Evolutionary conservation across 2,329 filamentous ascomycete genomes (phyloP).

Genomic region (Myriosclerotinia scirpicola): DNA sequence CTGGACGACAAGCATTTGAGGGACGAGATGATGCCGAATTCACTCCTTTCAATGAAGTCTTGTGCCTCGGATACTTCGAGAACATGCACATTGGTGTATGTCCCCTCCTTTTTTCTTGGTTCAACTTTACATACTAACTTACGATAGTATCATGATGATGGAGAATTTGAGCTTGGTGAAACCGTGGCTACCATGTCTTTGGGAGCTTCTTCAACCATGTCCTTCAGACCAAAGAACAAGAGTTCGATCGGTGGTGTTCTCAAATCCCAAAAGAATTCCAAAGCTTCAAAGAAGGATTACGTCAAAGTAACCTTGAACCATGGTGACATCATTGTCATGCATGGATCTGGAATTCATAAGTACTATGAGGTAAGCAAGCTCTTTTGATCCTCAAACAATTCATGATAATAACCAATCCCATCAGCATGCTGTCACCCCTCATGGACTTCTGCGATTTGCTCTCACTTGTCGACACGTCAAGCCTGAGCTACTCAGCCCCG

Average conservation of each 20-base stretch:
- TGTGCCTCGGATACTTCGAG: constrained; percentile 61
- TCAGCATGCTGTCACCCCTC: constrained; percentile 53
- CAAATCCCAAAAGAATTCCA: neutral
- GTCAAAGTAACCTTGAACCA: constrained; percentile 52
- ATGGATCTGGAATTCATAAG: constrained; percentile 58
- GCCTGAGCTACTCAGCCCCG: constrained; percentile 43
- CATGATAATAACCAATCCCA: constrained; percentile 29
- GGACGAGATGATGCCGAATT: neutral
- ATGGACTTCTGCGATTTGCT: constrained; percentile 55
- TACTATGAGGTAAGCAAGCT: constrained; percentile 52
- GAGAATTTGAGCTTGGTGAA: constrained; percentile 60
- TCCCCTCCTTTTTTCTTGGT: constrained; percentile 17
- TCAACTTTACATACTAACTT: constrained; percentile 22
- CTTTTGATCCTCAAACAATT: too few relatives aligned
- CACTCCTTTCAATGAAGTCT: constrained; percentile 58
- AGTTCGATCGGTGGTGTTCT: constrained; percentile 29
- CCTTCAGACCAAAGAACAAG: constrained; percentile 54
- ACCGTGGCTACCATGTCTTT: constrained; percentile 62
- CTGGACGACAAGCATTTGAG: constrained; percentile 40
- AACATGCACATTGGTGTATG: constrained; percentile 56
- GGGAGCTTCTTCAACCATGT: constrained; percentile 51
- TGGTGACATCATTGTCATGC: constrained; percentile 66
- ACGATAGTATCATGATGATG: constrained; percentile 63
- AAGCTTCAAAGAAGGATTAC: constrained; percentile 39
- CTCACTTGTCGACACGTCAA: constrained; percentile 56